Conservation (phyloP, 2,329 filamentous ascomycete species). For the Penicillium sp. region DNA sequence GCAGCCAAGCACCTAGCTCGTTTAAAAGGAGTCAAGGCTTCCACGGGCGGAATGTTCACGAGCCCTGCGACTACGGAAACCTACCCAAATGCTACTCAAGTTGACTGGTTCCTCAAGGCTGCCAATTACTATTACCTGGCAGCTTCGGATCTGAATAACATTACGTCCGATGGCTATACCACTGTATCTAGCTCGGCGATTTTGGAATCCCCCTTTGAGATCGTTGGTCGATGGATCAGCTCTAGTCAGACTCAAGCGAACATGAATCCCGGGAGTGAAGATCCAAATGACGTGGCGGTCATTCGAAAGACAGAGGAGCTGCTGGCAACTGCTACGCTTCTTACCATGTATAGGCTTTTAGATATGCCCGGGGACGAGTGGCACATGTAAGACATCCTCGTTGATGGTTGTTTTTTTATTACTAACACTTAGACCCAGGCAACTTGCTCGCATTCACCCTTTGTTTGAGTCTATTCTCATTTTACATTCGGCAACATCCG, state of each 20-base stretch:
- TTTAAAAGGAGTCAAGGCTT: conserved; percentile 32
- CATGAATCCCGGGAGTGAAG: conserved; percentile 5
- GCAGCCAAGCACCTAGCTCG: conserved; percentile 43
- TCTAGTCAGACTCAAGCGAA: conserved; percentile 16
- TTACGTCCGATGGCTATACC: conserved; percentile 34
- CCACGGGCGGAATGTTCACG: conserved; percentile 26
- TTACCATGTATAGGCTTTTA: conserved; percentile 64
- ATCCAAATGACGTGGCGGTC: conserved; percentile 19
- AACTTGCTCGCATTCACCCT: conserved; percentile 60
- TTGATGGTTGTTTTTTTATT: not conserved
- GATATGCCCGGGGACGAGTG: conserved; percentile 61
- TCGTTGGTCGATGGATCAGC: conserved; percentile 27
- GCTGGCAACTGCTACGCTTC: conserved; percentile 59
- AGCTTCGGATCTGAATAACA: conserved; percentile 50
- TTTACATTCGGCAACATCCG: conserved; percentile 15
- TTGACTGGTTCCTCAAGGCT: conserved; percentile 62
- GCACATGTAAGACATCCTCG: conserved; percentile 44
- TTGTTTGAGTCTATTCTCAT: conserved; percentile 52
- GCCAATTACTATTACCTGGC: conserved; percentile 62
- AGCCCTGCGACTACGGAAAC: conserved; percentile 53
- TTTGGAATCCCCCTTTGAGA: conserved; percentile 33
- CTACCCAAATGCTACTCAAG: conserved; percentile 48
- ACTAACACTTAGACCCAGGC: conserved; percentile 37
- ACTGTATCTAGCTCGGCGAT: conserved; percentile 32
- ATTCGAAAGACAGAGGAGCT: conserved; percentile 57